Base-by-base conservation (phyloP, 2,329 filamentous ascomycete species). In the Nemania sp. region DNA sequence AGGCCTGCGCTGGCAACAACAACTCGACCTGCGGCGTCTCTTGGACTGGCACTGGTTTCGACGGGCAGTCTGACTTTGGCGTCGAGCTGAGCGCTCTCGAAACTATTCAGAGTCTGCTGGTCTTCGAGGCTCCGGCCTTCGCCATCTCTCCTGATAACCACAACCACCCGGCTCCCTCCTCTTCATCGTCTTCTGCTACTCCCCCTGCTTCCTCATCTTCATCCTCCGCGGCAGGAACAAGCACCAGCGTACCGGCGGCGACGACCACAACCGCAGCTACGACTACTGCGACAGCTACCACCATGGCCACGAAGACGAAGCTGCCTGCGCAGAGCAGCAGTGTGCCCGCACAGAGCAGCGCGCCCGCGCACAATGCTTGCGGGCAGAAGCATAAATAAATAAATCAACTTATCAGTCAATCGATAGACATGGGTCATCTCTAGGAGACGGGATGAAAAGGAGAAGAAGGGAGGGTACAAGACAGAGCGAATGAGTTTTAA, bases 71-170 rank as follows among this genome's bases (percentile, higher is more conserved):
- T 20, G 78, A 80, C 46, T 77, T 81, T 54, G 80, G 81, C 40
- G 76, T 83, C 67, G 77, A 82, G 66, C 78, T 84, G 68, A 78
- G 76, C 58, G 80, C 78, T 0, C 70, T 83, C 34, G 75, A 76
- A 30, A 73, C 80, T 12, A 74, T 84, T 36, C 75, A 77, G 47
- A 59, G 57, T 14, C 20, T 60, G 22, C 20, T 62, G 11, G 60
- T 50, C 24, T 52, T 60, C 47, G 39, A 60, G 11, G 59, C 48
- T 6, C 50, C 54, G 9, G 34, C 49, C 7, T 46, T 54, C 14
- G 36, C 34, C 7, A 28, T 44, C 17, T 34, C 39, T n/a, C n/a
- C n/a, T n/a, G n/a, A n/a, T n/a, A 28, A 28, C 26, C 12, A 28
- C 26, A 28, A 28, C 26, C 26, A n/a, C n/a, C n/a, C n/a, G n/a